Percentiles rank a stretch among this genome's conserved stretches.
Evolutionary conservation across 1,284 basidiomycete species (phyloP).

Genomic region (Puccinia novopanici): DNA sequence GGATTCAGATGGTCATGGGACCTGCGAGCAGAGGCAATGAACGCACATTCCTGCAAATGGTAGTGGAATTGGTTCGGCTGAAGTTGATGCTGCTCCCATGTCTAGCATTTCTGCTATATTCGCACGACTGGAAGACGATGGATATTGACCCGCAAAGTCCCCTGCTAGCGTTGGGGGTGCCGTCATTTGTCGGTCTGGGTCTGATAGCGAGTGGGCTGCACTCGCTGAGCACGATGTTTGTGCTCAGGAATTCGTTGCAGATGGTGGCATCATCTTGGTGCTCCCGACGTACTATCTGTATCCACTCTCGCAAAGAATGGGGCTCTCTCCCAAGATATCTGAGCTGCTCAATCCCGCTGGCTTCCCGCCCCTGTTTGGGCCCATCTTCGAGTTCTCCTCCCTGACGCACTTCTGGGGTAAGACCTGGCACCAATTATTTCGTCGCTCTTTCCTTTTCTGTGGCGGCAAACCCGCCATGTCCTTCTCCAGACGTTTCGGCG

Average conservation of each 20-base stretch:
- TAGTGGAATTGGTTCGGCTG: not conserved
- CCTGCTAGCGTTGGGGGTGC: constrained; percentile 14
- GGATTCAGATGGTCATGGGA: constrained; percentile 34
- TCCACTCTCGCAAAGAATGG: not conserved
- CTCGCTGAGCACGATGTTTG: constrained; percentile 10
- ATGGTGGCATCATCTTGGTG: not conserved
- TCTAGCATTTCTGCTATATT: constrained; percentile 11
- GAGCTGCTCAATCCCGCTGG: not conserved
- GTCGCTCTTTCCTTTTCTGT: constrained; percentile 21
- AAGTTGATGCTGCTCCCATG: constrained; percentile 1
- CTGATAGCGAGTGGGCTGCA: not conserved
- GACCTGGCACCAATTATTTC: constrained; percentile 33
- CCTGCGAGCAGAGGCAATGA: constrained; percentile 13
- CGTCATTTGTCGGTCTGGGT: constrained; percentile 24
- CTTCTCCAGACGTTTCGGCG: constrained; percentile 10
- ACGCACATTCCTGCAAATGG: not conserved
- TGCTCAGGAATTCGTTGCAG: not conserved
- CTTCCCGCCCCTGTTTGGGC: constrained; percentile 16
- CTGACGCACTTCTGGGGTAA: constrained; percentile 36
- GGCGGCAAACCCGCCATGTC: constrained; percentile 22
- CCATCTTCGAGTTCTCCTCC: constrained; percentile 20
- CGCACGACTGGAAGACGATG: constrained; percentile 1
- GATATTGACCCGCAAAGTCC: not conserved
- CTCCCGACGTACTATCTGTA: constrained; percentile 4
- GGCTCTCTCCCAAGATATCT: not conserved